Base-by-base conservation (phyloP, 148 eudicot genomes). In the Arctostaphylos glauca region DNA sequence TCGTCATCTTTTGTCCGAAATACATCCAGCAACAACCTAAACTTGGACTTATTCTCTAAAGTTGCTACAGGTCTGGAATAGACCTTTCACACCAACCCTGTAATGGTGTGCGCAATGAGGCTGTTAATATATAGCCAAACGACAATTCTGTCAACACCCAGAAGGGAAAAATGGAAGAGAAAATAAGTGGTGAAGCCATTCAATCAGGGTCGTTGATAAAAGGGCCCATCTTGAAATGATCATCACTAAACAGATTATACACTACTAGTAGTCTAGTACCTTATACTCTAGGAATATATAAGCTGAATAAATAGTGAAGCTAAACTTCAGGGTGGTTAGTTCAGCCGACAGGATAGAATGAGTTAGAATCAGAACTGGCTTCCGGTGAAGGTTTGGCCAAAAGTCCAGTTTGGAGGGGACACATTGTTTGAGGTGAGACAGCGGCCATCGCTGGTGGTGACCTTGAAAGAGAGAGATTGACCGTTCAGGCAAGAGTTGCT, bases 301-400 rank as follows among this genome's bases (percentile, higher is more conserved):
- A 31, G 10, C 44, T 77, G 25, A 77, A 77, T 38, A 38, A 54
- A 7, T 55, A 38, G 47, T 13, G 54, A 74, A 48, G 56, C 54
- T 74, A 49, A 75, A 23, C 38, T 21, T 75, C 54, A 44, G 60
- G 79, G 0, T 76, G 18, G 44, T 48, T 47, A 74, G 77, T 73
- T 73, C 53, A 16, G 9, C 18, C 3, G 47, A 15, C n/a, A 8
- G 74, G n/a, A 58, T 41, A 2, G 2, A 55, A 53, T 41, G 64
- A 49, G 58, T 75, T 50, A 23, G 21, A 31, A 38, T 76, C 43
- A 50, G 80, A 85, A 85, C 55, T 85, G 87, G 10, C n/a, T 53
- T 6, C 87, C 87, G 0, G 80, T 55, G 83, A 78, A 86, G 79
- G 87, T 86, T 79, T 83, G 85, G 2, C 87, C 87, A 6, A 82